Conservation (phyloP, 2,329 filamentous ascomycete species). For the Bipolaris gigantea region DNA sequence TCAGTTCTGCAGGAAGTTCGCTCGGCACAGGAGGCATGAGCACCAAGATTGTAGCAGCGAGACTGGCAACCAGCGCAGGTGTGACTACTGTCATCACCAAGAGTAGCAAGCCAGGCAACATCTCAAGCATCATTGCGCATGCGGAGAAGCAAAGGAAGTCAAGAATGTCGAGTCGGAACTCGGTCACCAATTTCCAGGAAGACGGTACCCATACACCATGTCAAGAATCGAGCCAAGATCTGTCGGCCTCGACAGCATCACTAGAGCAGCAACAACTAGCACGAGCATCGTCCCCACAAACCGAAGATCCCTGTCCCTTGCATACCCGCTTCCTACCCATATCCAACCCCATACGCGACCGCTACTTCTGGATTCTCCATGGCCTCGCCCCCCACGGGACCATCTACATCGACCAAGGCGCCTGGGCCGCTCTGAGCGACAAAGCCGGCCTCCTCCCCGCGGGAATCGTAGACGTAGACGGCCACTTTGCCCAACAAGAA, state of each 20-base stretch:
- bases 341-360: slow-evolving; percentile 12
- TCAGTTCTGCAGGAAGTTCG: slow-evolving; percentile 84
- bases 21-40: slow-evolving; percentile 96
- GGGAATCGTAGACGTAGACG: slow-evolving; percentile 87
- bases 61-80: slow-evolving; percentile 87
- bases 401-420: slow-evolving; percentile 89
- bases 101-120: slow-evolving; percentile 91
- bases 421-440: slow-evolving; percentile 74
- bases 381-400: slow-evolving; percentile 88
- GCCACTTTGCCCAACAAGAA: slow-evolving; percentile 88
- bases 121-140: slow-evolving; percentile 81
- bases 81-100: slow-evolving; percentile 95
- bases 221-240: slow-evolving; percentile 23
- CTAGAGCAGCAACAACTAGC: slow-evolving; percentile 34
- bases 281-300: slow-evolving; percentile 22
- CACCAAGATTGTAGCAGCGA: slow-evolving; percentile 93
- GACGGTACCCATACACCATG: slow-evolving; percentile 27
- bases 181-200: slow-evolving; percentile 35
- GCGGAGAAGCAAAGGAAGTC: slow-evolving; percentile 64
- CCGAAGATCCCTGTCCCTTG: slow-evolving; percentile 56
- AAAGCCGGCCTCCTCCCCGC: slow-evolving; percentile 89
- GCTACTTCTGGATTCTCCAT: slow-evolving; percentile 76
- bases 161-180: slow-evolving; percentile 33
- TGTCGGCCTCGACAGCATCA: slow-evolving; percentile 28
- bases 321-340: slow-evolving; percentile 91